phyloP scores from a whole-genome alignment of 176 grass and related monocot species.

The Oryza officinalis region DNA sequence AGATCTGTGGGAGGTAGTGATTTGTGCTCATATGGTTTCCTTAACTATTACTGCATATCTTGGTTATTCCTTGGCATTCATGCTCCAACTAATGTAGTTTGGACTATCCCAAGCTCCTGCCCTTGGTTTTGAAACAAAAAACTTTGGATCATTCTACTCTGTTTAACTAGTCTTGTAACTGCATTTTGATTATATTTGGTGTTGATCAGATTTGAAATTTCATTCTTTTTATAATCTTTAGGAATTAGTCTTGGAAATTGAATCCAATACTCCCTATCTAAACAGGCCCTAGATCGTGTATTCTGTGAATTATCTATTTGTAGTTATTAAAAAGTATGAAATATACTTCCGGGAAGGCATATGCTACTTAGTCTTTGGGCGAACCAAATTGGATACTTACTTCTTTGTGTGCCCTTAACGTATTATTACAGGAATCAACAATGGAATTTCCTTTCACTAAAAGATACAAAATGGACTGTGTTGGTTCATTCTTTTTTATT shows the following conservation, averaged over 20 bases:
- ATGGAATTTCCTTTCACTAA: background rate
- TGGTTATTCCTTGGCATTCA: background rate
- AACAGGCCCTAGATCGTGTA: background rate
- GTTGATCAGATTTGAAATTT: conserved; percentile 2
- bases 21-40: background rate
- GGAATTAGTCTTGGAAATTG: background rate
- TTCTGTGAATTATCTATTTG: background rate
- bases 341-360: background rate
- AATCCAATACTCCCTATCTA: background rate
- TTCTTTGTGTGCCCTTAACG: conserved; percentile 8
- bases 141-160: background rate
- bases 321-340: background rate
- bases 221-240: background rate
- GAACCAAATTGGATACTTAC: background rate
- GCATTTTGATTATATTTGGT: background rate
- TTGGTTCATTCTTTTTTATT: conserved; percentile 21
- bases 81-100: background rate
- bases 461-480: background rate
- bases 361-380: background rate
- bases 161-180: background rate
- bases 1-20: background rate
- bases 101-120: background rate
- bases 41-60: background rate
- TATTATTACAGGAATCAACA: background rate
- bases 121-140: background rate